Percentiles rank a stretch among this genome's conserved stretches.
These are phyloP conservation scores for Haberlea rhodopensis DNA, from an alignment of 257 asterid genomes.

Conservation along the genomic window DNA sequence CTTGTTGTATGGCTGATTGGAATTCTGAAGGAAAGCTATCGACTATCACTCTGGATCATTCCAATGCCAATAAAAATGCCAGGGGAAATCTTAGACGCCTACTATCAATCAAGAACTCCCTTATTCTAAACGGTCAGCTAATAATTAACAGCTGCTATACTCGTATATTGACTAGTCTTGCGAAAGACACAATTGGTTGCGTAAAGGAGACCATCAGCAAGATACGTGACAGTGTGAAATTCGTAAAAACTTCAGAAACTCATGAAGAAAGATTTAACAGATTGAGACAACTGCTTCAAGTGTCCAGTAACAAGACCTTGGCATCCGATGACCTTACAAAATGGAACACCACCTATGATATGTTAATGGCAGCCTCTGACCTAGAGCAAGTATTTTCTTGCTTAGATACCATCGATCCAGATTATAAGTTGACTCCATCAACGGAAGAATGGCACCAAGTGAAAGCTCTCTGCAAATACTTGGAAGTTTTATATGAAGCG, in stretches of 20 bases:
- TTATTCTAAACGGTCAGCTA: slow-evolving; percentile 65
- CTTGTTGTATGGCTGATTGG: slow-evolving; percentile 73
- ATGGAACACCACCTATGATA: slow-evolving; percentile 83
- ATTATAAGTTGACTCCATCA: slow-evolving; percentile 43
- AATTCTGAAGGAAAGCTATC: slow-evolving; percentile 47
- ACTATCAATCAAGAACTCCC: slow-evolving; percentile 44
- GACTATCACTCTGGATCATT: slow-evolving; percentile 50
- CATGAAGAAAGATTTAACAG: slow-evolving; percentile 51
- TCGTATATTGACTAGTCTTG: slow-evolving; percentile 54
- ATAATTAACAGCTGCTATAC: slow-evolving; percentile 63
- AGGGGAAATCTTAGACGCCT: slow-evolving; percentile 51
- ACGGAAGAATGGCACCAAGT: slow-evolving; percentile 76
- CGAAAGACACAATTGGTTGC: slow-evolving; percentile 49
- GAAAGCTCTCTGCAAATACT: slow-evolving; percentile 50
- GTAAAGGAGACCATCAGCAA: slow-evolving; percentile 45
- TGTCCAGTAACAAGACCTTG: slow-evolving; percentile 65
- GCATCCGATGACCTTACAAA: slow-evolving; percentile 51
- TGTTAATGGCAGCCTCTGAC: slow-evolving; percentile 81
- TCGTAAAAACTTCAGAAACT: slow-evolving; percentile 48
- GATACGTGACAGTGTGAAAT: slow-evolving; percentile 71
- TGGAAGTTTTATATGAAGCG: slow-evolving; percentile 67
- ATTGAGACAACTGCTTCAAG: slow-evolving; percentile 72
- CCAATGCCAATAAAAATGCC: slow-evolving; percentile 33
- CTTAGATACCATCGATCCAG: slow-evolving; percentile 64
- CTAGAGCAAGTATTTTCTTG: slow-evolving; percentile 69